Conservation (phyloP, 2,329 filamentous ascomycete species). For the Aspergillus neotritici region DNA sequence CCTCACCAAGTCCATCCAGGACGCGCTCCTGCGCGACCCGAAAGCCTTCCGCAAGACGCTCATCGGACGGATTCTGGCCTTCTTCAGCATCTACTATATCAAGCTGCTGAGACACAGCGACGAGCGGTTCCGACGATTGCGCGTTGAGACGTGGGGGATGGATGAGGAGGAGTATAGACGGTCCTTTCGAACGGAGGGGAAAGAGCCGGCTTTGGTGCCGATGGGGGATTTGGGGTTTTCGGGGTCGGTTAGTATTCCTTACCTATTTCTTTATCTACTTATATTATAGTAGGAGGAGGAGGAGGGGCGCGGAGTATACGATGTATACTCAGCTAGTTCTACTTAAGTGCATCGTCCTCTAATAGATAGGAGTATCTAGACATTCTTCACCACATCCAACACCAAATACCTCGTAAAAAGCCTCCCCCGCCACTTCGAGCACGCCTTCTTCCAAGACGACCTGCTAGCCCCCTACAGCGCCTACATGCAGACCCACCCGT, state of each 20-base stretch:
- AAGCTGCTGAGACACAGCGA: constrained; percentile 44
- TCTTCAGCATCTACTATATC: constrained; percentile 52
- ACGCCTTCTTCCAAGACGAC: constrained; percentile 63
- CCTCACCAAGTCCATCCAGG: constrained; percentile 28
- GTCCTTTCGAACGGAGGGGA: constrained; percentile 46
- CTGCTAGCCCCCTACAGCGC: constrained; percentile 59
- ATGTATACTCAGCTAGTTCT: not conserved
- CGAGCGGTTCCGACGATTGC: constrained; percentile 48
- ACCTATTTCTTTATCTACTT: not conserved
- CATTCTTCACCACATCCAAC: constrained; percentile 65
- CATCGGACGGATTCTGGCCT: constrained; percentile 45
- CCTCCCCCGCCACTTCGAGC: constrained; percentile 63
- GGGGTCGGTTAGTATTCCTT: constrained; percentile 50
- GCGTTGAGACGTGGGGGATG: constrained; percentile 49
- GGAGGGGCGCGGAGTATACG: too few species aligned
- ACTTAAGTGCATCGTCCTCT: not conserved
- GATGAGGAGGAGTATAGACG: constrained; percentile 50
- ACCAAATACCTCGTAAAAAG: constrained; percentile 67
- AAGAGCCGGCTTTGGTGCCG: constrained; percentile 44
- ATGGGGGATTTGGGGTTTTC: constrained; percentile 68
- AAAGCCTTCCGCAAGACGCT: constrained; percentile 24
- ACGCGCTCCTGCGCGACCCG: constrained; percentile 25
- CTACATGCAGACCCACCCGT: constrained; percentile 57
- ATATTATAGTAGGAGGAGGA: not conserved
- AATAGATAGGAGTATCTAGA: constrained; percentile 33